Evolutionary conservation across 441 rosid species (phyloP), one percentile per base, ranked within the genome.

Genomic region (Jatropha podagrica): DNA sequence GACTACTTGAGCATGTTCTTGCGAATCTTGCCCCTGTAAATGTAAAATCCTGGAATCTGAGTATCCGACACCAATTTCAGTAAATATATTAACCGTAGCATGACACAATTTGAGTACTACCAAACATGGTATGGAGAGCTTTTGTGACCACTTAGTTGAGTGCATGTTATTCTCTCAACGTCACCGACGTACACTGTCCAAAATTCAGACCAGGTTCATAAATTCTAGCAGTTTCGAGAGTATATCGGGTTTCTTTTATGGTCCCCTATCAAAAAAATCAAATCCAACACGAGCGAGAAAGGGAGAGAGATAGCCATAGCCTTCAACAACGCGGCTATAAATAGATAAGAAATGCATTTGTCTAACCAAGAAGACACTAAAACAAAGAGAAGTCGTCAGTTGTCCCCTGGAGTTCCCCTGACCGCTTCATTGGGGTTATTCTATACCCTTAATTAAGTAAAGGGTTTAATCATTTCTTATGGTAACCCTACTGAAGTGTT

Each of bases 391-490:
- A 18, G 14, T 52, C 6, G 77, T 74, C 61, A 74, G 52, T 17
- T 83, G 84, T 80, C 75, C 46, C 73, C 80, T 72, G 71, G 86
- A 86, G 90, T 81, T 86, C 81, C 85, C 85, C 26, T 76, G 82
- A 78, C 66, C 85, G 74, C 88, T 86, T 86, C 88, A 86, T n/a
- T 80, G 80, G 77, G 78, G 74, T 38, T 68, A 56, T 41, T 15
- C 7, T 37, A 12, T 49, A 3, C 41, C 65, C 49, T 18, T 26
- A 26, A 9, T 18, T 26, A 26, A 9, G 12, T 4, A 10, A 5
- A 7, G 13, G 72, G 44, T 20, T 32, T 32, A 70, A 18, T 38
- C 48, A 14, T 40, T 42, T 13, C 41, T 15, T 17, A 17, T 32
- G 32, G 2, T 7, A 15, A 10, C 13, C 79, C 80, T 49, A 84